Base-by-base conservation (phyloP, 1,139 yeast genomes). In the Hyphopichia pseudoburtonii region DNA sequence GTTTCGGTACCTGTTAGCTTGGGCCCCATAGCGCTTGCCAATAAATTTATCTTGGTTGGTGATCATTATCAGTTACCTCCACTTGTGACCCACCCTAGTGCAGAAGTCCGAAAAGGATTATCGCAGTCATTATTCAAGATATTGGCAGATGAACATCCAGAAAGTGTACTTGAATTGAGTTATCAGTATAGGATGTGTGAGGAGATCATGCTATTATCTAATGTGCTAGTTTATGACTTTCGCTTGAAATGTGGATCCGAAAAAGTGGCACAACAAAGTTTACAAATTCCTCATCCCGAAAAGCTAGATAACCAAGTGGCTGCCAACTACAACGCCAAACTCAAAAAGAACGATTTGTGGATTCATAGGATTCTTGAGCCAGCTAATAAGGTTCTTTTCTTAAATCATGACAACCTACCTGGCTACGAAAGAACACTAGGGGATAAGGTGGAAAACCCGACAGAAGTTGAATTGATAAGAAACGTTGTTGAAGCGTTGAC, bases 61-160 rank as follows among this genome's bases (percentile, higher is more conserved):
- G 99, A 94, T 55, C 97, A 92, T 56, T 78, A 77, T 47, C 99
- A 94, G 56, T 66, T 94, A 23, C 95, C 96, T 2, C 97, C 97
- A 1, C 63, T 90, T 39, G 88, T 90, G 1, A 73, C 73, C 27
- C 82, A 80, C 48, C 76, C 77, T 0, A 72, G 73, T 33, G 78
- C 84, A 0, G 70, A 70, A 30, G 77, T 66, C 34, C 50, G 73
- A 62, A 28, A 52, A 25, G 97, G 96, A 0, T 63, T 92, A n/a
- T 86, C 86, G 24, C 73, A 71, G 33, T 88, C 97, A 1, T 63
- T 94, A 37, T 92, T 92, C 62, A 82, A 79, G 52, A 64, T 74
- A 2, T 67, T 92, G 35, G 82, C 90, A 44, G 88, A 85, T 17
- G 64, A 63, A 1, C 82, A 82, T 48, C 96, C 97, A 0, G 66